phyloP scores from a whole-genome alignment of 257 asterid genomes.

The Mentha longifolia region DNA sequence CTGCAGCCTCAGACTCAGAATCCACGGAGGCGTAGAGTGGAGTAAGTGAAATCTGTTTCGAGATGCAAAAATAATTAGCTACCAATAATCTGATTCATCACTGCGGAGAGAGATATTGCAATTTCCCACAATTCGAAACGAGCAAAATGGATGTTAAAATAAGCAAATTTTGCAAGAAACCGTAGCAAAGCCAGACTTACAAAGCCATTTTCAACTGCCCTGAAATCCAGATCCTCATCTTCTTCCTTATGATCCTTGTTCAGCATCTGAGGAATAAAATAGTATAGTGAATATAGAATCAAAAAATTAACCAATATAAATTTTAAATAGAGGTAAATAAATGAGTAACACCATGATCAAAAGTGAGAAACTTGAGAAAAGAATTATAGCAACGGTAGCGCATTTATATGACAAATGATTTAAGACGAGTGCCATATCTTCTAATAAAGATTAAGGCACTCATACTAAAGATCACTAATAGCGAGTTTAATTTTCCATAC shows the following conservation, averaged over 20 bases:
- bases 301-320: not conserved
- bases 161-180: constrained; percentile 10
- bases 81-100: not conserved
- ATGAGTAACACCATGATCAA: not conserved
- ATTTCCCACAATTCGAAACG: constrained; percentile 2
- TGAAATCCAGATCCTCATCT: constrained; percentile 77
- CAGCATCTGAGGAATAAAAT: constrained; percentile 55
- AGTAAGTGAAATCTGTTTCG: constrained; percentile 62
- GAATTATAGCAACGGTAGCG: not conserved
- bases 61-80: not conserved
- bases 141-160: constrained; percentile 4
- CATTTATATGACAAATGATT: not conserved
- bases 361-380: not conserved
- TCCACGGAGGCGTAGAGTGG: constrained; percentile 53
- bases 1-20: constrained; percentile 52
- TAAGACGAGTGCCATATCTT: not conserved
- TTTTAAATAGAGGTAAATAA: not conserved
- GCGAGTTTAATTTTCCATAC: not conserved
- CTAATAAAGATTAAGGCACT: not conserved
- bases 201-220: constrained; percentile 83
- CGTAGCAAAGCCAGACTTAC: constrained; percentile 49
- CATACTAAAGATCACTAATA: constrained; percentile 11
- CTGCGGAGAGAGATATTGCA: not conserved
- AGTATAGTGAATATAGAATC: constrained; percentile 8
- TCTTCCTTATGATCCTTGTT: constrained; percentile 72